These are phyloP conservation scores for Ulota crispa DNA, from an alignment of 225 moss, liverwort and hornwort species.

Conservation along the genomic window DNA sequence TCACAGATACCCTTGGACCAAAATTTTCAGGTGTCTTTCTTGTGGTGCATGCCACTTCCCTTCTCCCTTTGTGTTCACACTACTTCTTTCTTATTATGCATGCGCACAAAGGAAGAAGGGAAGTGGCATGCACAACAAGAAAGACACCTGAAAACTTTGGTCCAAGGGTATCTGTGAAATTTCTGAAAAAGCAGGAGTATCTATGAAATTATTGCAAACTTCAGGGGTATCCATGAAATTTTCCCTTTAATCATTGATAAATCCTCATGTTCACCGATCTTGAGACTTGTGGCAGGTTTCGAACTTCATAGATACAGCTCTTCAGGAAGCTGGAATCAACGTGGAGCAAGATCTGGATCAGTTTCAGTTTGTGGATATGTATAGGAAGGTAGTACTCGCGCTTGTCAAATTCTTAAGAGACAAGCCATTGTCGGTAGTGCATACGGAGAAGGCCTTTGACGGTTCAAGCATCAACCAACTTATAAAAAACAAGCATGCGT, in stretches of 20 bases:
- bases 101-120: too few relatives aligned
- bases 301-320: constrained; percentile 23
- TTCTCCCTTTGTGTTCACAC: too few relatives aligned
- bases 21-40: too few relatives aligned
- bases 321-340: constrained; percentile 36
- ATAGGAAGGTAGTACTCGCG: constrained; percentile 35
- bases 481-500: constrained; percentile 37
- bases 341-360: constrained; percentile 45
- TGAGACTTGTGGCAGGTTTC: constrained; percentile 27
- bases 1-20: too few relatives aligned
- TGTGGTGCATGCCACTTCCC: too few relatives aligned
- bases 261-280: neutral
- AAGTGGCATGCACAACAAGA: too few relatives aligned
- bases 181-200: too few relatives aligned
- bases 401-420: constrained; percentile 24
- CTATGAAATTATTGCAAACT: too few relatives aligned
- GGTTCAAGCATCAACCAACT: constrained; percentile 54
- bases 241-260: neutral
- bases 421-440: constrained; percentile 53
- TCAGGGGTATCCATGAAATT: too few relatives aligned
- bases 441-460: constrained; percentile 65
- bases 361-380: constrained; percentile 29
- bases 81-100: too few relatives aligned
- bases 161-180: too few relatives aligned
- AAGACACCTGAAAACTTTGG: too few relatives aligned